Conservation (phyloP, 2,329 filamentous ascomycete species). For the Ophiostoma novo-ulmi region DNA sequence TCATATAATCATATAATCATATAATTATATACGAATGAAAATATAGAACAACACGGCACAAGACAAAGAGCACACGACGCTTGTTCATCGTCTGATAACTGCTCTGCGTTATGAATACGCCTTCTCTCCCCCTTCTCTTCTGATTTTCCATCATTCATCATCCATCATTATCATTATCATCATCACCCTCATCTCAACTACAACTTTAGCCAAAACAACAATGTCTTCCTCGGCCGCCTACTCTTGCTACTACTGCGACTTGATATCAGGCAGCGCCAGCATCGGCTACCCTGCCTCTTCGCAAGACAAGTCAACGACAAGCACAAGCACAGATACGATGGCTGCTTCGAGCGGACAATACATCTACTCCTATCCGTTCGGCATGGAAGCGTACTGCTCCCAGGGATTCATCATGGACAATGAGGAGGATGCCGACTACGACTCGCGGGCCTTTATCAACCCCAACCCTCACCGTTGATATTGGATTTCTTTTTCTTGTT, state of each 20-base stretch:
- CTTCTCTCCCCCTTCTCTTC: no score
- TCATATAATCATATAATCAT: no score
- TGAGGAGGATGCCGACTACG: neutral
- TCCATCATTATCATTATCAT: neutral
- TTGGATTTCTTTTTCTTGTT: neutral
- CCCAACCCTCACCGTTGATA: neutral
- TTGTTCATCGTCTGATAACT: no score
- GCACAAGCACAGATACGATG: neutral
- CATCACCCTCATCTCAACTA: neutral
- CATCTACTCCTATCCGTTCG: neutral
- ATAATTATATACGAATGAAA: no score
- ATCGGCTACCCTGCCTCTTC: no score
- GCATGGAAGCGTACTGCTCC: neutral
- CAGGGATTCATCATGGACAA: neutral
- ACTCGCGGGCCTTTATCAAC: constrained; percentile 1
- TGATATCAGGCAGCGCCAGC: neutral
- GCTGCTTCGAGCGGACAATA: no score
- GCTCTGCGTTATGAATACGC: no score
- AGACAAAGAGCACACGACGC: no score
- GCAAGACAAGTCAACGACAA: neutral
- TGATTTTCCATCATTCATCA: neutral
- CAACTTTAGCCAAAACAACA: neutral
- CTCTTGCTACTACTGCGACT: neutral
- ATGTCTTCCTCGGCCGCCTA: neutral
- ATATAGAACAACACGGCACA: no score